Evolutionary conservation across 441 rosid genomes (phyloP).

Genomic region (Jatropha multifida): DNA sequence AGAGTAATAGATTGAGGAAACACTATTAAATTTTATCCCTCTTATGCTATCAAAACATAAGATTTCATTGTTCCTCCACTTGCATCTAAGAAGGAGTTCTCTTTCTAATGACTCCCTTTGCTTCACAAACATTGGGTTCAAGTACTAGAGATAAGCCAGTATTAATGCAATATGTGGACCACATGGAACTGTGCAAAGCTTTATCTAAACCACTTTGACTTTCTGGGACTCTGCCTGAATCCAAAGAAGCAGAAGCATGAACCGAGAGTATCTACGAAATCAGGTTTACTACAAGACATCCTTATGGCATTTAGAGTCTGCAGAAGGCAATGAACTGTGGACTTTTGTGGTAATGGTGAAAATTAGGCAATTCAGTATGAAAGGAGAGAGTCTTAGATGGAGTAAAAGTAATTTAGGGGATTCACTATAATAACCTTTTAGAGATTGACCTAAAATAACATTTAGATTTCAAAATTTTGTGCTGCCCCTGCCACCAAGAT

Average conservation of each 20-base stretch:
- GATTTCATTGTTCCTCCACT: neutral
- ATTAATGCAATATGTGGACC: neutral
- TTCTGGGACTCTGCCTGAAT: neutral
- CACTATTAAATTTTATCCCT: neutral
- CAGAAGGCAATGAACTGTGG: neutral
- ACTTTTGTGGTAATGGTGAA: neutral
- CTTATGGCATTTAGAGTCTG: neutral
- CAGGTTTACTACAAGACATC: neutral
- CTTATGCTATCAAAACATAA: neutral
- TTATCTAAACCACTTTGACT: too few relatives aligned
- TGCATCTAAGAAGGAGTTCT: neutral
- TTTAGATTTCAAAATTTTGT: neutral
- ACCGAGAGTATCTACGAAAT: neutral
- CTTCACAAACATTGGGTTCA: neutral
- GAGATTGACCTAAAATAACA: neutral
- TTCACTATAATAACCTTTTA: neutral
- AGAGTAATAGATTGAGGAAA: neutral
- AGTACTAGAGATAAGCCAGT: neutral
- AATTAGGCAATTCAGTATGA: neutral
- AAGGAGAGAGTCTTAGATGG: neutral
- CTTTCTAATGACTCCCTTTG: neutral
- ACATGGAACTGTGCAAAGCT: neutral
- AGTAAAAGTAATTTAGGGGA: neutral
- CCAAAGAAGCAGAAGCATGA: neutral
- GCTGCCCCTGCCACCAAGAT: neutral